phyloP scores from a whole-genome alignment of 2,329 filamentous ascomycete genomes.

The Rasamsonia emersonii region DNA sequence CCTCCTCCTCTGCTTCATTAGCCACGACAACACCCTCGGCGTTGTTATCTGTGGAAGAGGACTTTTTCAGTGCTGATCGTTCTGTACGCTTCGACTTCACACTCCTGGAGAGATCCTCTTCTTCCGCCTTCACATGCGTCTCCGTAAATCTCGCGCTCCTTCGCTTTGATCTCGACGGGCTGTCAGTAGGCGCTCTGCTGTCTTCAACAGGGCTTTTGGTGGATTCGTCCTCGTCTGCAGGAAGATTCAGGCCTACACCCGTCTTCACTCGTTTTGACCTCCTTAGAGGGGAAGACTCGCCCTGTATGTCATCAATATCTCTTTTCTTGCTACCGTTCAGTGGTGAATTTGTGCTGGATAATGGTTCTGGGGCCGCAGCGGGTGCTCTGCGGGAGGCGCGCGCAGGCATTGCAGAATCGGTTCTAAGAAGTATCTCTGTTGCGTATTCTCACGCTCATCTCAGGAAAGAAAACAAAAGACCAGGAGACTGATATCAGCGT shows the following conservation, averaged over 20 bases:
- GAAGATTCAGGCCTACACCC: not conserved
- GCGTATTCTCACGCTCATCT: too few species aligned
- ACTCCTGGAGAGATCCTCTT: not conserved
- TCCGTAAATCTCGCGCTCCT: not conserved
- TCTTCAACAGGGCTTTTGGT: too few species aligned
- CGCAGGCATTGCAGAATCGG: slow-evolving; percentile 5
- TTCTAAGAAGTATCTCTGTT: not conserved
- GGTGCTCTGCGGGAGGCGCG: slow-evolving; percentile 2
- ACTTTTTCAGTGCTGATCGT: not conserved
- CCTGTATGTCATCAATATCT: slow-evolving; percentile 3
- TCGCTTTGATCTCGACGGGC: slow-evolving; percentile 16
- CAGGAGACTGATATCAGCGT: too few species aligned
- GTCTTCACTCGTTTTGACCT: slow-evolving; percentile 8
- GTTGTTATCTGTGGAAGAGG: not conserved
- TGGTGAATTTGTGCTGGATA: slow-evolving; percentile 1
- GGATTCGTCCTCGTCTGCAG: not conserved
- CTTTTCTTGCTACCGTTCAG: slow-evolving; percentile 6
- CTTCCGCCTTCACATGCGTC: slow-evolving; percentile 3
- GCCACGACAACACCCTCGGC: not conserved
- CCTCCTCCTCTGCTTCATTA: slow-evolving; percentile 13
- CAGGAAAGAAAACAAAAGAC: too few species aligned
- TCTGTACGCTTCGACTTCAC: not conserved
- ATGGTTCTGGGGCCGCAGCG: slow-evolving; percentile 1
- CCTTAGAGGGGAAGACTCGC: slow-evolving; percentile 5
- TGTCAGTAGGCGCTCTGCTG: too few species aligned